Conservation (phyloP, 495 filamentous ascomycete genomes). For the Xylaria sp. region DNA sequence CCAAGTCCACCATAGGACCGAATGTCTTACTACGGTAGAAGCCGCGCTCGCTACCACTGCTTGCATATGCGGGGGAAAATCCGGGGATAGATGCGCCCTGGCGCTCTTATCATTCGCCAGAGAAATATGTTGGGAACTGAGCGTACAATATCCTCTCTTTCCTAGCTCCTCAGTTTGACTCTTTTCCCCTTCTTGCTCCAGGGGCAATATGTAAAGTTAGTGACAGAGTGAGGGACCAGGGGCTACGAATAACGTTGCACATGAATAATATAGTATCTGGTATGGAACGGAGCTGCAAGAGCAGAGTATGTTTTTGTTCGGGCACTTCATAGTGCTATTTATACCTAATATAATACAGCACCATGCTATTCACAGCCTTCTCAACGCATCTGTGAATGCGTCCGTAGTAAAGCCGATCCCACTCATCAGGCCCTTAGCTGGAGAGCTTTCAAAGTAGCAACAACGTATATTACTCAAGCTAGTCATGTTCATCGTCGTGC, state of each 20-base stretch:
- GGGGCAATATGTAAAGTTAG: neutral
- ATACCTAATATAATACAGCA: slow-evolving; percentile 22
- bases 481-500: slow-evolving; percentile 3
- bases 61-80: slow-evolving; percentile 13
- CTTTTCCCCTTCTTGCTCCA: neutral
- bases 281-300: slow-evolving; percentile 4
- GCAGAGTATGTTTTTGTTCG: slow-evolving; percentile 11
- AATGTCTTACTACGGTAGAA: neutral
- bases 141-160: neutral
- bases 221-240: neutral
- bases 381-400: neutral
- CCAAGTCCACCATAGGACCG: slow-evolving; percentile 18
- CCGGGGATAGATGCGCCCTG: slow-evolving; percentile 13
- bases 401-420: slow-evolving; percentile 13
- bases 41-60: slow-evolving; percentile 4
- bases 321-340: slow-evolving; percentile 6
- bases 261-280: neutral
- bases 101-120: neutral
- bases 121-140: neutral
- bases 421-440: neutral
- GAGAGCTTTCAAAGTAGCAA: neutral
- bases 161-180: neutral
- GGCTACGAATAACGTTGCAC: neutral
- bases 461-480: neutral
- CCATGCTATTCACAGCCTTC: neutral